phyloP scores from a whole-genome alignment of 1,139 yeast species.

The Pneumocystis murina region DNA sequence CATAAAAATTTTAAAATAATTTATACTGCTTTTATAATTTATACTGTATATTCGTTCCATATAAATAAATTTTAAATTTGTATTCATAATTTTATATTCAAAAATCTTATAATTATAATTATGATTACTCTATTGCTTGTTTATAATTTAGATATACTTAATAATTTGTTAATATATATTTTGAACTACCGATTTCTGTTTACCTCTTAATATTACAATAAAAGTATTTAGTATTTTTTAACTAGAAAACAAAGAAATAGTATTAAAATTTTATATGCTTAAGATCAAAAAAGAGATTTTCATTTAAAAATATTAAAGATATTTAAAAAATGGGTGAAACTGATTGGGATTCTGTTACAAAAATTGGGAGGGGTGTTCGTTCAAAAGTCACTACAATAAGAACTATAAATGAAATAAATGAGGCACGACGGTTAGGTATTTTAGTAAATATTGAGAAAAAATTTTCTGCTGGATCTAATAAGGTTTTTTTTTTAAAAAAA shows the following conservation, averaged over 20 bases:
- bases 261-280: background rate
- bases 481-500: constrained; percentile 17
- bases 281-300: background rate
- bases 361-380: constrained; percentile 17
- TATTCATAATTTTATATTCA: too few species aligned
- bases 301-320: background rate
- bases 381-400: constrained; percentile 64
- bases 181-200: background rate
- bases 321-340: constrained; percentile 18
- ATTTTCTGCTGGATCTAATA: constrained; percentile 54
- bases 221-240: background rate
- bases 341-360: constrained; percentile 87
- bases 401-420: constrained; percentile 64
- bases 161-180: too few species aligned
- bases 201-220: background rate
- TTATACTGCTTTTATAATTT: too few species aligned
- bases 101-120: too few species aligned
- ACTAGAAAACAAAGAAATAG: background rate
- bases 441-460: constrained; percentile 89
- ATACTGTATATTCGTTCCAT: too few species aligned
- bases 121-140: background rate
- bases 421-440: constrained; percentile 82
- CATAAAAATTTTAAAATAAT: too few species aligned
- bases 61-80: too few species aligned
- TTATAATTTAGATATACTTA: background rate